Base-by-base conservation (phyloP, 2,329 filamentous ascomycete species). In the Cladorrhinum sp. region DNA sequence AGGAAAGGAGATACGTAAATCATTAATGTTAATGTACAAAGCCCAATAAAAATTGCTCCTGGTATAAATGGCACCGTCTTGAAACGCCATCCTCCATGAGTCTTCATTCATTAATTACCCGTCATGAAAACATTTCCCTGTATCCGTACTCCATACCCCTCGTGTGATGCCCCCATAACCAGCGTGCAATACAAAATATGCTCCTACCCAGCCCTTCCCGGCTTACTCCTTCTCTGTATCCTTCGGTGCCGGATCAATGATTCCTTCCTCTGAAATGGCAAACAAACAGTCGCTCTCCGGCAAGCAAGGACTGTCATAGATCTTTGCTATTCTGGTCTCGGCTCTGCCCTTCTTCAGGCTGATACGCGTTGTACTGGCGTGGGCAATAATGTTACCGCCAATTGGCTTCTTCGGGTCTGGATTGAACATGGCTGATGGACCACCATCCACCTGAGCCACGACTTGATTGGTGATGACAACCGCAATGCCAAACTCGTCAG, bases 391-490 rank as follows among this genome's bases (percentile, higher is more conserved):
- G 75, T 99, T 98, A 65, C 95, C 95, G 67, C 95, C 95, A 73
- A 99, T 97, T 0, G 95, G 95, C 76, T 99, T 99, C 84, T 99
- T 99, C 7, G 95, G 95, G 71, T 99, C 96, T 0, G 96, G 95
- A 68, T 99, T 99, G 81, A 96, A 99, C 95, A 99, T 99, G 63
- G 93, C 88, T 71, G 90, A 93, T 27, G 93, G 93, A 2, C 95
- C 95, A 64, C 95, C 95, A 72, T 99, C 95, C 8, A 99, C 95
- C 75, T 99, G 96, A 9, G 95, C 95, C 45, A 99, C 96, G 27
- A 99, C 95, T 75, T 99, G 95, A 73, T 99, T 99, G 49, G 95
- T 98, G 71, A 99, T 99, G 68, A 99, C 92, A 7, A 99, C 95
- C 0, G 95, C 95, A 68, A 99, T 97, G 61, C 95, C 95, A 72